These are phyloP conservation scores for Calendula officinalis DNA, from an alignment of 129 eudicot genomes.

Conservation along the genomic window DNA sequence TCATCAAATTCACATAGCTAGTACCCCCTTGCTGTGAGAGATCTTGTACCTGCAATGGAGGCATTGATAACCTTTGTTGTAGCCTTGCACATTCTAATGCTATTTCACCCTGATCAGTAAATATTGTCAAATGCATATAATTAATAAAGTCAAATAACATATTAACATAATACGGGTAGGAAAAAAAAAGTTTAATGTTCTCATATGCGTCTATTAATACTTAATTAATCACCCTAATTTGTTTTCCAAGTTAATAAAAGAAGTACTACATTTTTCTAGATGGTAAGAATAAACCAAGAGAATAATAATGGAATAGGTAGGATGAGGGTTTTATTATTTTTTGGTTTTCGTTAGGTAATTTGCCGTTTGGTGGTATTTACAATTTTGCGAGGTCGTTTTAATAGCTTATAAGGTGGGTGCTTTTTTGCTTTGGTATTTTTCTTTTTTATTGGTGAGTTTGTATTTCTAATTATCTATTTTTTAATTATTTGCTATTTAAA, in stretches of 20 bases:
- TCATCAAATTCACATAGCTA: slow-evolving; percentile 36
- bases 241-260: neutral
- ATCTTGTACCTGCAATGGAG: slow-evolving; percentile 80
- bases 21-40: slow-evolving; percentile 45
- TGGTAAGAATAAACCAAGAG: neutral
- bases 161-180: neutral
- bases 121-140: neutral
- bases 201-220: neutral
- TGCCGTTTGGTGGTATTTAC: too few relatives aligned
- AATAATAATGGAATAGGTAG: neutral
- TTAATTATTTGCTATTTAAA: too few relatives aligned
- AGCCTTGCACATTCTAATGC: slow-evolving; percentile 95
- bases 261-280: neutral
- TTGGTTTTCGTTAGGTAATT: too few relatives aligned
- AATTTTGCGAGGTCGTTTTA: too few relatives aligned
- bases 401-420: too few relatives aligned
- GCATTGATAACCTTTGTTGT: slow-evolving; percentile 70
- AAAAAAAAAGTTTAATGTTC: neutral
- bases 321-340: neutral
- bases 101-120: slow-evolving; percentile 71
- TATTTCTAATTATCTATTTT: too few relatives aligned
- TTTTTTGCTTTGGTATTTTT: too few relatives aligned
- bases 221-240: neutral
- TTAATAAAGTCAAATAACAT: neutral
- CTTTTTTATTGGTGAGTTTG: too few relatives aligned